A percentile compares a stretch with the other conserved stretches of the same genome.
phyloP scores from a whole-genome alignment of 345 rosid genomes.

The Hibiscus tridactylites region DNA sequence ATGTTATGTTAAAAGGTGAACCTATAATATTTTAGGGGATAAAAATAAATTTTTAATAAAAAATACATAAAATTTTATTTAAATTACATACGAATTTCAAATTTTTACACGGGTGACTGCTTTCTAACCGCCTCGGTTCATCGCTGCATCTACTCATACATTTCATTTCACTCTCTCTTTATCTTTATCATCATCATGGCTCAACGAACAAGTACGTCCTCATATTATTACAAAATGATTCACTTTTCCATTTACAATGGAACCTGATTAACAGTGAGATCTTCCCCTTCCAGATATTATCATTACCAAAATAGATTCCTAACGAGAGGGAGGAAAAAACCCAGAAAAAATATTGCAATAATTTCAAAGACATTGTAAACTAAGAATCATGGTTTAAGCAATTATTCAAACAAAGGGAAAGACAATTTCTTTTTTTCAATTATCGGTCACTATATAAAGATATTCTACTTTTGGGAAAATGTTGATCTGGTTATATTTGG shows the following conservation, averaged over 20 bases:
- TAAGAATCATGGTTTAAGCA: not conserved
- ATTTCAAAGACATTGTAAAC: not conserved
- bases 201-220: slow-evolving; percentile 10
- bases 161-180: not conserved
- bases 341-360: not conserved
- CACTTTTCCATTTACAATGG: not conserved
- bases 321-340: too few relatives aligned
- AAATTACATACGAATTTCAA: too few relatives aligned
- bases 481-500: not conserved
- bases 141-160: too few relatives aligned
- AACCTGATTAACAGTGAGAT: not conserved
- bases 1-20: too few relatives aligned
- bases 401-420: not conserved
- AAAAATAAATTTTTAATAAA: too few relatives aligned
- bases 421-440: not conserved
- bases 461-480: not conserved
- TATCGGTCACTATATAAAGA: not conserved
- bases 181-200: not conserved
- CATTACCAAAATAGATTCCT: not conserved
- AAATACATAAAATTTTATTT: too few relatives aligned
- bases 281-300: not conserved
- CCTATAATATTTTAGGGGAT: too few relatives aligned
- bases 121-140: too few relatives aligned
- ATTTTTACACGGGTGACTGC: too few relatives aligned
- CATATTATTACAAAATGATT: slow-evolving; percentile 34